These are phyloP conservation scores for Paxillus involutus DNA, from an alignment of 768 basidiomycete genomes.

Conservation along the genomic window DNA sequence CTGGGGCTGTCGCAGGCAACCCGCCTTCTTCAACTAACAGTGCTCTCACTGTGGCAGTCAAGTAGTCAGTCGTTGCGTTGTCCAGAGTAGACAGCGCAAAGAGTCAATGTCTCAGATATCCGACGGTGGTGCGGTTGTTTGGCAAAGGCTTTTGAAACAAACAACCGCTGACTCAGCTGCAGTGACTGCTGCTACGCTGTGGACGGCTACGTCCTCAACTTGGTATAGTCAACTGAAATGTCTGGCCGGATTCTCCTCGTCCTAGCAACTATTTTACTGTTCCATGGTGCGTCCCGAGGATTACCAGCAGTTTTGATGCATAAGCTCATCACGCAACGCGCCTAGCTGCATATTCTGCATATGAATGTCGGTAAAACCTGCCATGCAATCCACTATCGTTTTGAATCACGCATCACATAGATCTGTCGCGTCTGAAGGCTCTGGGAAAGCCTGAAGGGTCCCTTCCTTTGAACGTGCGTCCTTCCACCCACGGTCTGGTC, in stretches of 20 bases:
- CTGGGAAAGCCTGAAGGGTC: conserved; percentile 67
- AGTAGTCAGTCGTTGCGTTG: too few relatives aligned
- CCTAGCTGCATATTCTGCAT: conserved; percentile 78
- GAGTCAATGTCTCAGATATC: neutral
- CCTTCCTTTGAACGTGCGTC: conserved; percentile 61
- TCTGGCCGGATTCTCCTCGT: conserved; percentile 46
- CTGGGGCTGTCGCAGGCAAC: too few relatives aligned
- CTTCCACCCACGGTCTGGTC: neutral
- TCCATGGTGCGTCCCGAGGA: conserved; percentile 48
- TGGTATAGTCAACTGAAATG: conserved; percentile 33
- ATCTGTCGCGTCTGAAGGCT: conserved; percentile 75
- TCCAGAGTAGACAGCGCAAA: too few relatives aligned
- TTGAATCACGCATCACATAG: conserved; percentile 36
- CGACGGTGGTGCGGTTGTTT: conserved; percentile 7
- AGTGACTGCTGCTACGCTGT: too few relatives aligned
- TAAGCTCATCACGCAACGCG: conserved; percentile 1
- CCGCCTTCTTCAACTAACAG: too few relatives aligned
- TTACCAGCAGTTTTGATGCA: neutral
- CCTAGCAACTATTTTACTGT: conserved; percentile 44
- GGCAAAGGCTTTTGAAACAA: conserved; percentile 7
- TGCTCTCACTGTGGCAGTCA: too few relatives aligned
- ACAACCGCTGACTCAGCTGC: neutral
- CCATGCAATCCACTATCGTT: conserved; percentile 6
- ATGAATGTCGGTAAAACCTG: conserved; percentile 58
- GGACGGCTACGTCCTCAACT: neutral